Conservation (phyloP, 2,329 filamentous ascomycete genomes). For the Mariannaea sp. region DNA sequence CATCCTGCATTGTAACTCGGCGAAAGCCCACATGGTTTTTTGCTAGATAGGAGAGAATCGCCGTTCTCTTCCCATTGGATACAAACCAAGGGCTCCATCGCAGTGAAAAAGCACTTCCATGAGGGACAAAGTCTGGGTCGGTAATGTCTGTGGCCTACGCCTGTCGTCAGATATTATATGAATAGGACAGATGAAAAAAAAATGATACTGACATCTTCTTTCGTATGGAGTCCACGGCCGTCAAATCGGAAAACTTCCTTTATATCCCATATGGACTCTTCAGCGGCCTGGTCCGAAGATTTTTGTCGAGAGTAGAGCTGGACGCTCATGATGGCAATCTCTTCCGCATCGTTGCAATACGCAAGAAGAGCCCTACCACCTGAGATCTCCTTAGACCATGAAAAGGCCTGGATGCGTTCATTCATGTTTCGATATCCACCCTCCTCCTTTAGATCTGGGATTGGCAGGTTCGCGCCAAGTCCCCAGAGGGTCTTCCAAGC, state of each 20-base stretch:
- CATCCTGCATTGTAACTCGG: slow-evolving; percentile 48
- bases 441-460: slow-evolving; percentile 49
- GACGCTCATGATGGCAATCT: slow-evolving; percentile 57
- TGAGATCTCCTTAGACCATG: slow-evolving; percentile 55
- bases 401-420: slow-evolving; percentile 56
- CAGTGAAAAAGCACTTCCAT: slow-evolving; percentile 55
- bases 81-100: slow-evolving; percentile 60
- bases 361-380: slow-evolving; percentile 53
- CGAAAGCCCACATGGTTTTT: slow-evolving; percentile 61
- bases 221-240: slow-evolving; percentile 51
- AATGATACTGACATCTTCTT: slow-evolving; percentile 33
- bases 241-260: slow-evolving; percentile 56
- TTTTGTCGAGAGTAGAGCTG: slow-evolving; percentile 43
- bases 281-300: slow-evolving; percentile 22
- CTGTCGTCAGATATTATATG: slow-evolving; percentile 17
- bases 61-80: slow-evolving; percentile 42
- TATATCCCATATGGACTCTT: slow-evolving; percentile 53
- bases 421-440: slow-evolving; percentile 43
- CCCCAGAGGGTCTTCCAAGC: slow-evolving; percentile 62
- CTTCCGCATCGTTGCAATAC: slow-evolving; percentile 55
- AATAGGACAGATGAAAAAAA: neutral
- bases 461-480: slow-evolving; percentile 55
- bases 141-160: slow-evolving; percentile 37
- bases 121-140: slow-evolving; percentile 56
- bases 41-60: slow-evolving; percentile 56